A percentile compares a stretch with the other conserved stretches of the same genome.
Conservation (phyloP, 805 yeast species). For the Tetrapisispora arboricola region DNA sequence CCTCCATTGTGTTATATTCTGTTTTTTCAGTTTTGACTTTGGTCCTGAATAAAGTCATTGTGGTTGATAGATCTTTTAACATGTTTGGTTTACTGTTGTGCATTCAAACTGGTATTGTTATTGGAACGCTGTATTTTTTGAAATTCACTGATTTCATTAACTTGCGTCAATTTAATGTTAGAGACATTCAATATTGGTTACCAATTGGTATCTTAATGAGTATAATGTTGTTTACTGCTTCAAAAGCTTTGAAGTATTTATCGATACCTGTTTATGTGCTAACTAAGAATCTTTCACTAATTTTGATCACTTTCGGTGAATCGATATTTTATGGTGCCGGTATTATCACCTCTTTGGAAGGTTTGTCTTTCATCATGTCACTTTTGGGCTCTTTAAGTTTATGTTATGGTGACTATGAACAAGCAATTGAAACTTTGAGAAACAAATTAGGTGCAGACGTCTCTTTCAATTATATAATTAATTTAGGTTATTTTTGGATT, state of each 20-base stretch:
- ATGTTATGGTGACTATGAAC: constrained; percentile 64
- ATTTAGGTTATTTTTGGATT: constrained; percentile 91
- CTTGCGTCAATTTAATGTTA: constrained; percentile 74
- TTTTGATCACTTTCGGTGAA: constrained; percentile 96
- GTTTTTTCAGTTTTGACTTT: constrained; percentile 89
- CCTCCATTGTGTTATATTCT: constrained; percentile 72
- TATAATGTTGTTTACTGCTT: constrained; percentile 89
- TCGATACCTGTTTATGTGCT: constrained; percentile 95
- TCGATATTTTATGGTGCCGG: constrained; percentile 91
- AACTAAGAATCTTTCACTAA: constrained; percentile 94
- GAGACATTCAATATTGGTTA: constrained; percentile 91
- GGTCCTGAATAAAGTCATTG: constrained; percentile 83
- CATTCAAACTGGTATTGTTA: constrained; percentile 80
- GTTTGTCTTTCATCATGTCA: constrained; percentile 70
- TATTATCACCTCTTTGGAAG: constrained; percentile 36
- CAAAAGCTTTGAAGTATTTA: constrained; percentile 86
- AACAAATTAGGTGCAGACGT: constrained; percentile 19
- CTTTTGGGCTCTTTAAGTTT: constrained; percentile 86
- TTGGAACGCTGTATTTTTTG: constrained; percentile 58
- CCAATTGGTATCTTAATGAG: constrained; percentile 88
- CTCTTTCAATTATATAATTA: constrained; percentile 30
- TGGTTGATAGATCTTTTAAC: constrained; percentile 52
- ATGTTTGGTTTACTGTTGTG: constrained; percentile 83
- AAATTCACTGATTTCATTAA: constrained; percentile 68
- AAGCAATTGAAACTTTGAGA: constrained; percentile 1